Evolutionary conservation across 164 flowering plant genomes (phyloP), one percentile per base, ranked within the genome.

Genomic region (Berberis vulgaris): DNA sequence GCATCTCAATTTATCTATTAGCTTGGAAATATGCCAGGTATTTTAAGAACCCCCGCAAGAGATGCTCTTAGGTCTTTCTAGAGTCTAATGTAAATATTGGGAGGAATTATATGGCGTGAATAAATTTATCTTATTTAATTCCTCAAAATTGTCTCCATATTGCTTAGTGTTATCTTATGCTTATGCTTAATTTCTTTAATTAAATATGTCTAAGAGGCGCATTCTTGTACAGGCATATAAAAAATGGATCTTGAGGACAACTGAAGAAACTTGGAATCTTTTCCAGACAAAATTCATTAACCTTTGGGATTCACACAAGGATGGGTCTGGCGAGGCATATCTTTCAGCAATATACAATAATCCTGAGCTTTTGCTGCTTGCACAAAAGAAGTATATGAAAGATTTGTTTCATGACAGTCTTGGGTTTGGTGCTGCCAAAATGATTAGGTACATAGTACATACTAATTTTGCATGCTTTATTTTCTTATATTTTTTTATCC

Each of bases 381-480:
- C 75, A 5, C 88, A 85, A 59, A 69, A 75, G 63, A 83, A 79
- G 68, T 94, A 66, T 67, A 73, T 90, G 83, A 68, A 62, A 58
- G 86, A 85, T 43, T 71, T 94, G 74, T 81, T 94, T 65, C 95
- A 91, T 68, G 98, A 91, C 69, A 72, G 86, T 52, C 93, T 94
- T 65, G 98, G 98, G 61, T 94, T 94, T 82, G 97, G 95, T 71
- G 83, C 96, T 68, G 96, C 97, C 57, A 91, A 94, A 80, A 94
- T 94, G 96, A 94, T 91, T 69, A 86, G 98, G 98, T 94, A 49
- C 57, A 60, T 61, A 5, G 2, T 55, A 6, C 56, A 49, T 43
- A 10, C 55, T 52, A 10, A 3, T 10, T 52, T 1, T 52, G 8
- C n/a, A 3, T 7, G 2, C 4, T 52, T n/a, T 9, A 10, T 12